Evolutionary conservation across 2,329 filamentous ascomycete species (phyloP).

Genomic region (Immersiporthe knoxdaviesiana): DNA sequence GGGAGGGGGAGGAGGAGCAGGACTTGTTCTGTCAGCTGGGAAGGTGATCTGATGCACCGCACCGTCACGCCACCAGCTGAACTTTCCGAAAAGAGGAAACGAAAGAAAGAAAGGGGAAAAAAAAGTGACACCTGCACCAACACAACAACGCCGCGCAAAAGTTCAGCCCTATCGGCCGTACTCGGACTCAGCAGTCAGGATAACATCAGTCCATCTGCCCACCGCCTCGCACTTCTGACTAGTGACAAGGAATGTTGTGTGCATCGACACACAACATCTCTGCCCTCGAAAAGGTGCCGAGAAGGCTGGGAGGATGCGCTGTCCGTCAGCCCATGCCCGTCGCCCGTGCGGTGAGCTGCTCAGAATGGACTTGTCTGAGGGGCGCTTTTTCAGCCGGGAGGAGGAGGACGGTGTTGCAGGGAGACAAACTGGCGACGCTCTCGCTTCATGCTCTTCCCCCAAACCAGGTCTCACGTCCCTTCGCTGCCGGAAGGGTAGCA

Average conservation of each 20-base stretch:
- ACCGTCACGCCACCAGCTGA: neutral
- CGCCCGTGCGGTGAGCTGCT: neutral
- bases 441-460: neutral
- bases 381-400: neutral
- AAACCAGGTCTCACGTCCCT: no score
- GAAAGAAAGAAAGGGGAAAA: no score
- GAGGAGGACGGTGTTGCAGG: neutral
- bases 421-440: neutral
- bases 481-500: no score
- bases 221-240: neutral
- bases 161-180: neutral
- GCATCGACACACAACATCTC: neutral
- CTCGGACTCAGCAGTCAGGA: neutral
- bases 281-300: neutral
- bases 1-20: neutral
- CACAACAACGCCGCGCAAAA: neutral
- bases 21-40: neutral
- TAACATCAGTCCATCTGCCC: neutral
- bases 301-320: neutral
- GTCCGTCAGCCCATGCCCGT: neutral
- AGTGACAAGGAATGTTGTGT: neutral
- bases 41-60: neutral
- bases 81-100: neutral
- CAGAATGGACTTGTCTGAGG: neutral
- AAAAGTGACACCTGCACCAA: neutral